A percentile compares a stretch with the other conserved stretches of the same genome.
Conservation (phyloP, 805 yeast genomes). For the Lipomyces starkeyi region DNA sequence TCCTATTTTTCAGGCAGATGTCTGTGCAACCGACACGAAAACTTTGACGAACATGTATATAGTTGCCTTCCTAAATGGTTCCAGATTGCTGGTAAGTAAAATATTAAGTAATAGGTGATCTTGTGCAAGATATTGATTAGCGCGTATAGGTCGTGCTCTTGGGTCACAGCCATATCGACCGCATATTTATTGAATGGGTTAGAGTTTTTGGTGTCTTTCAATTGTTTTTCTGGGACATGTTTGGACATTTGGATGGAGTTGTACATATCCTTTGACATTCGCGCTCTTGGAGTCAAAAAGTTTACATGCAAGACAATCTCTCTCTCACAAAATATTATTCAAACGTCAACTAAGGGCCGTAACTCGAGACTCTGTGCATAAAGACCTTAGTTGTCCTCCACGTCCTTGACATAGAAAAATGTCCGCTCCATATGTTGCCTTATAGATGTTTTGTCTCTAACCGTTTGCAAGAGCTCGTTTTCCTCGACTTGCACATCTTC, state of each 20-base stretch:
- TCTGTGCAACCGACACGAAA: constrained; percentile 36
- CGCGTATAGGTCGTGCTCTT: constrained; percentile 25
- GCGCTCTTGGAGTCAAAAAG: not conserved
- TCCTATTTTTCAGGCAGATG: constrained; percentile 37
- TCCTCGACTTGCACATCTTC: constrained; percentile 31
- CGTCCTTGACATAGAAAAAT: constrained; percentile 21
- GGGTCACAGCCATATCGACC: constrained; percentile 37
- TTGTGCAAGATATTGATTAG: not conserved
- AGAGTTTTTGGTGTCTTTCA: not conserved
- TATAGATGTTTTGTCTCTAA: not conserved
- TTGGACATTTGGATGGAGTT: not conserved
- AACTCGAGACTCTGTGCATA: not conserved
- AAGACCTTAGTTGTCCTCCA: not conserved
- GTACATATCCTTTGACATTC: not conserved
- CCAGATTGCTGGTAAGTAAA: constrained; percentile 20
- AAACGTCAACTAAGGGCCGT: no score
- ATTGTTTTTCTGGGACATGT: not conserved
- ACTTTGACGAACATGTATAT: constrained; percentile 39
- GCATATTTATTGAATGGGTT: not conserved
- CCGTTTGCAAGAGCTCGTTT: not conserved
- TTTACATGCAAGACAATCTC: not conserved
- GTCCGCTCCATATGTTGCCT: constrained; percentile 26
- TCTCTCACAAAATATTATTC: no score
- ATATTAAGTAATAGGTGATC: not conserved
- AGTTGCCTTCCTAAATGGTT: constrained; percentile 42